Evolutionary conservation across 1,284 basidiomycete species (phyloP), one percentile per base, ranked within the genome.

Genomic region (Cutaneotrichosporon sp.): DNA sequence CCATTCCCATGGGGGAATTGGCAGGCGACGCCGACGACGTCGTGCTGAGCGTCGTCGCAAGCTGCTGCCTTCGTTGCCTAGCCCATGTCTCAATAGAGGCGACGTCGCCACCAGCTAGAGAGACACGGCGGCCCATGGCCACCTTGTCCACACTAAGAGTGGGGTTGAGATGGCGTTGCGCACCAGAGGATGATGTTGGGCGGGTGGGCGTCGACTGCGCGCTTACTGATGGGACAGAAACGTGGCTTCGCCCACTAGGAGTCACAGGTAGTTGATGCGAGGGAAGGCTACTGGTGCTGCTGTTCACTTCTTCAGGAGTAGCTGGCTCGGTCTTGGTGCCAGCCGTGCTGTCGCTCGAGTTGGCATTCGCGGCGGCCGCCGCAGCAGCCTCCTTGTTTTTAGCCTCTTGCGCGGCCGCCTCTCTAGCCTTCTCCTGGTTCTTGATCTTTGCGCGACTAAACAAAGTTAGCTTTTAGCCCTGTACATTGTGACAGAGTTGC

Each of bases 371-470:
- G 18, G 42, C 42, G 11, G 57, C 57, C 21, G 57, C 22, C 11
- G 47, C 36, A 5, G 57, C 57, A 34, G 57, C 64, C 22, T 67
- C 63, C 61, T 64, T 62, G 49, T 65, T 64, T n/a, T 61, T 69
- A 7, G 71, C 72, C 59, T 73, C 64, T 16, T 60, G 64, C 2
- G 67, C 69, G 0, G 68, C 71, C 2, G 70, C 68, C 34, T 71
- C 72, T 14, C 76, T 71, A 34, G 76, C 77, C 69, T 82, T 78
- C 22, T 79, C 79, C 55, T 81, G 72, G 50, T 82, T 84, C 80
- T 92, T 92, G 76, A 90, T 89, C 80, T 92, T 92, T 56, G 90
- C 90, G 57, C 90, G 89, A 63, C 89, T 90, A 74, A 9, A 57
- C 18, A 30, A 49, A 36, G 55, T 26, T 59, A 36, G 26, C 26